These are phyloP conservation scores for Schizosaccharomyces pombe DNA, from an alignment of 805 yeast species.

Conservation along the genomic window ASM294v3 CU329670.1:4405001-4405500, in stretches of 20 bases:
- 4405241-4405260: constrained; percentile 66
- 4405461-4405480: not conserved
- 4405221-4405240: constrained; percentile 64
- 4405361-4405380: constrained; percentile 33
- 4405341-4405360: constrained; percentile 34
- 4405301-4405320: constrained; percentile 41
- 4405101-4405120: not conserved
- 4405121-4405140: constrained; percentile 28
- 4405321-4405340: constrained; percentile 37
- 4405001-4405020: constrained; percentile 69
- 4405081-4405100: not conserved
- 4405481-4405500: constrained; percentile 2
- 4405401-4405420: constrained; percentile 30
- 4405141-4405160: constrained; percentile 44
- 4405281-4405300: constrained; percentile 48
- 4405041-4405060: not conserved
- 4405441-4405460: too few species aligned
- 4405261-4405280: constrained; percentile 69
- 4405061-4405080: not conserved
- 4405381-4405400: constrained; percentile 21
- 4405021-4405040: constrained; percentile 32
- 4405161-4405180: constrained; percentile 51
- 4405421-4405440: constrained; percentile 28
- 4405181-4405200: constrained; percentile 53
- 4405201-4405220: constrained; percentile 75